phyloP scores from a whole-genome alignment of 164 flowering plant genomes.

The Aristolochia contorta region DNA sequence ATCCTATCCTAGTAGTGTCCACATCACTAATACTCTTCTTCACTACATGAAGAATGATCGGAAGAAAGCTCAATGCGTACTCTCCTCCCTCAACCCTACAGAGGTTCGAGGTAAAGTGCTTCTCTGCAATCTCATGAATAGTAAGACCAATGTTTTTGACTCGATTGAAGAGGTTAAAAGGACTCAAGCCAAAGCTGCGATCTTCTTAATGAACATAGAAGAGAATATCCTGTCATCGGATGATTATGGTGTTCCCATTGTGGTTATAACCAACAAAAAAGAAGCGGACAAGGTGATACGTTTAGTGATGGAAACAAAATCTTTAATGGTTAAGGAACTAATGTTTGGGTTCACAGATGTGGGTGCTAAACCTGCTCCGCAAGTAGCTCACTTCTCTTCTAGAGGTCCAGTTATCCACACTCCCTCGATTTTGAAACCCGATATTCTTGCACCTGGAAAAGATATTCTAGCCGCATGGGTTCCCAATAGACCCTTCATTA shows the following conservation, averaged over 20 bases:
- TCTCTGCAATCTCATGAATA: background rate
- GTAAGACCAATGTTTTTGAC: background rate
- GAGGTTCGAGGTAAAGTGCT: conserved; percentile 9
- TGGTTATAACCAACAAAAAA: conserved; percentile 7
- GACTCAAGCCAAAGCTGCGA: conserved; percentile 3
- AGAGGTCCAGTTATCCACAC: conserved; percentile 9
- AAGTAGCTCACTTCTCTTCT: conserved; percentile 44
- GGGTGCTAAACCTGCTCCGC: conserved; percentile 41
- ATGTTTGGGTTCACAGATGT: conserved; percentile 20
- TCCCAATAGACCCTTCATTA: conserved; percentile 4
- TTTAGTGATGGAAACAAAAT: conserved; percentile 11
- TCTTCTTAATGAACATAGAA: background rate
- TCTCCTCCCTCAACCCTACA: background rate
- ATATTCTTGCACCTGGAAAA: conserved; percentile 27
- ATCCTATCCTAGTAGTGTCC: conserved; percentile 3
- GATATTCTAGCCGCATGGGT: conserved; percentile 32
- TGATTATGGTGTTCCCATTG: conserved; percentile 14
- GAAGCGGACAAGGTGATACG: conserved; percentile 14
- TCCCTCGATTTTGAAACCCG: conserved; percentile 13
- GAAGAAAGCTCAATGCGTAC: conserved; percentile 3
- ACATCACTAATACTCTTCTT: conserved; percentile 1
- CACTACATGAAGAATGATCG: conserved; percentile 6
- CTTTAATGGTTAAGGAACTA: conserved; percentile 15
- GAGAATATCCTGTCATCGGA: background rate
- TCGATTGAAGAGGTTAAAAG: background rate